These are phyloP conservation scores for Fraxinus americana DNA, from an alignment of 257 asterid genomes.

Conservation along the genomic window DNA sequence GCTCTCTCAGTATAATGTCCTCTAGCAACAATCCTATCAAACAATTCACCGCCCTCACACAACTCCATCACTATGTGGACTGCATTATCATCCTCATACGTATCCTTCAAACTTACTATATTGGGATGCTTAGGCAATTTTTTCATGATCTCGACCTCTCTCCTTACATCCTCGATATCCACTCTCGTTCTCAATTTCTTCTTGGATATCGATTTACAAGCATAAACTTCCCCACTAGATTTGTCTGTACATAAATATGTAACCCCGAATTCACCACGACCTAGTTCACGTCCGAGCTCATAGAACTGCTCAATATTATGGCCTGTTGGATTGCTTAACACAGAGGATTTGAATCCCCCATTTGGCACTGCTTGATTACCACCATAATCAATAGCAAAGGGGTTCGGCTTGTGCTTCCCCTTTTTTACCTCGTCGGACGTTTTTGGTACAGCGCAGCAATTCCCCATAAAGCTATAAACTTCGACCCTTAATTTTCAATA, in stretches of 20 bases:
- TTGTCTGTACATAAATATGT: background rate
- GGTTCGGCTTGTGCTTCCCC: constrained; percentile 15
- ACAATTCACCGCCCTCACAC: constrained; percentile 21
- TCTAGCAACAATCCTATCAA: constrained; percentile 18
- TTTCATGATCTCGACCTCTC: constrained; percentile 19
- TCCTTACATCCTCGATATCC: constrained; percentile 19
- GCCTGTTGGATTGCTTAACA: constrained; percentile 17
- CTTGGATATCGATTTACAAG: constrained; percentile 6
- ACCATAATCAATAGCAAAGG: constrained; percentile 11
- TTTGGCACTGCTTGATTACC: background rate
- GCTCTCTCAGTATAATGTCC: constrained; percentile 23
- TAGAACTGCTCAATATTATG: constrained; percentile 13
- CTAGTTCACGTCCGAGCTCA: constrained; percentile 14
- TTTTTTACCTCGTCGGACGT: background rate
- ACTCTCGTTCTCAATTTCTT: constrained; percentile 13
- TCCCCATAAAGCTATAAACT: constrained; percentile 11
- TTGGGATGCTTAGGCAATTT: constrained; percentile 18
- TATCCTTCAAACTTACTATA: constrained; percentile 18
- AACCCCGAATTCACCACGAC: constrained; percentile 16
- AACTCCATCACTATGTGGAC: constrained; percentile 23
- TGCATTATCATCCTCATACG: constrained; percentile 17
- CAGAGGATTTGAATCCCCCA: constrained; percentile 2
- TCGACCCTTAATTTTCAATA: constrained; percentile 14
- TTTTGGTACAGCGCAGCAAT: constrained; percentile 15
- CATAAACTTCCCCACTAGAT: background rate